Percentiles rank a stretch among this genome's conserved stretches.
phyloP scores from a whole-genome alignment of 495 filamentous ascomycete genomes.

The Penicillium dipodomyicola region DNA sequence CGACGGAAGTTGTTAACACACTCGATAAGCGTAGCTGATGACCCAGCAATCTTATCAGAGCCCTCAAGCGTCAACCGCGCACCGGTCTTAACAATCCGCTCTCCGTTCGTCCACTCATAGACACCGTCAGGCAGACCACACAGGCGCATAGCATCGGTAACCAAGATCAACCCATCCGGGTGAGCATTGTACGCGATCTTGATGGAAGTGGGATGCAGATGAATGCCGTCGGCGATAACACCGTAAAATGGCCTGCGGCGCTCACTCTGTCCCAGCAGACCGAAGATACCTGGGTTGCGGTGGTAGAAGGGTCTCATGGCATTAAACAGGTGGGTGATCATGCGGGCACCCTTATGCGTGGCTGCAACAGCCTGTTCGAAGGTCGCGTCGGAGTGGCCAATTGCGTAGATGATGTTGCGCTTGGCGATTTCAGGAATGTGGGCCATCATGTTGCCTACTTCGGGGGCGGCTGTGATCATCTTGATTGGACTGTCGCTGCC shows the following conservation, averaged over 20 bases:
- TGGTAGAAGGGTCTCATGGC: conserved; percentile 84
- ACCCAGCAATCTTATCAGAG: conserved; percentile 68
- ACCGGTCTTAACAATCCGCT: conserved; percentile 66
- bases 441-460: conserved; percentile 60
- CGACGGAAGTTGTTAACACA: conserved; percentile 78
- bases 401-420: conserved; percentile 65
- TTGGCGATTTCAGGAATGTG: conserved; percentile 59
- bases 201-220: conserved; percentile 59
- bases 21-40: conserved; percentile 69
- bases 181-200: conserved; percentile 59
- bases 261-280: conserved; percentile 58
- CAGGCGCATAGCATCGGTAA: conserved; percentile 62
- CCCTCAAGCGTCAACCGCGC: conserved; percentile 64
- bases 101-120: conserved; percentile 78
- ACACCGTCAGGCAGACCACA: conserved; percentile 70
- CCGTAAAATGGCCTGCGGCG: conserved; percentile 55
- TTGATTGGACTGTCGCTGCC: conserved; percentile 48
- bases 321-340: conserved; percentile 90
- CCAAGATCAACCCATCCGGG: conserved; percentile 54
- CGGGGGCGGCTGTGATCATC: conserved; percentile 79
- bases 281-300: conserved; percentile 81
- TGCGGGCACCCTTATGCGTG: conserved; percentile 67
- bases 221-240: conserved; percentile 61
- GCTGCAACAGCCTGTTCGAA: conserved; percentile 70
- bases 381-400: conserved; percentile 80